A percentile compares a stretch with the other conserved stretches of the same genome.
Evolutionary conservation across 306 rosid species (phyloP).

Genomic region (Senna tora): DNA sequence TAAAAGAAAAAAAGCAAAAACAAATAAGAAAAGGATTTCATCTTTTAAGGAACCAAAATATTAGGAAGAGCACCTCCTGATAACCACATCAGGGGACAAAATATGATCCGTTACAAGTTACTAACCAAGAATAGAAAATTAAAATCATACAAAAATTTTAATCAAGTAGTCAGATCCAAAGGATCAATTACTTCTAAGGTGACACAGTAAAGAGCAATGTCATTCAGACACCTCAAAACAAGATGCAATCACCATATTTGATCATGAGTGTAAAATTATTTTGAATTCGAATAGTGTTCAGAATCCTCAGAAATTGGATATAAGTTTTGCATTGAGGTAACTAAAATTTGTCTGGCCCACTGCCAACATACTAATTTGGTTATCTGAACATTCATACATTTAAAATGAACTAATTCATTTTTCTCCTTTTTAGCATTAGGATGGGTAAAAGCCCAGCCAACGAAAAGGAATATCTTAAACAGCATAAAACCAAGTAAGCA

Average conservation of each 20-base stretch:
- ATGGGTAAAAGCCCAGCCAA: conserved; percentile 24
- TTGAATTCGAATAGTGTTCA: not conserved
- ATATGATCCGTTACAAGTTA: conserved; percentile 31
- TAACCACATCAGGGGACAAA: conserved; percentile 17
- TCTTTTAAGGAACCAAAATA: conserved; percentile 32
- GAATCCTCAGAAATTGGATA: not conserved
- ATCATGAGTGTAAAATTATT: not conserved
- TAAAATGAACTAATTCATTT: conserved; percentile 2
- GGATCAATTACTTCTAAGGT: conserved; percentile 9
- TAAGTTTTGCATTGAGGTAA: not conserved
- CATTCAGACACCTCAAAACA: not conserved
- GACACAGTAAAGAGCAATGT: not conserved
- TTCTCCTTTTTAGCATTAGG: not conserved
- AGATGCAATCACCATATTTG: not conserved
- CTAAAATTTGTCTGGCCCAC: not conserved
- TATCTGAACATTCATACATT: conserved; percentile 16
- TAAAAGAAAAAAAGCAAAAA: conserved; percentile 20
- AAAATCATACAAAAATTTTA: not conserved
- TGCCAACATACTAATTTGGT: not conserved
- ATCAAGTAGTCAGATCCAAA: conserved; percentile 1
- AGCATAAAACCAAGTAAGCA: not conserved
- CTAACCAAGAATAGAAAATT: conserved; percentile 21
- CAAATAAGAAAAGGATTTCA: not conserved
- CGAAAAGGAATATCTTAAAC: conserved; percentile 11
- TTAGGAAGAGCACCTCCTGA: conserved; percentile 11